phyloP scores from a whole-genome alignment of 345 rosid genomes.

The Dimocarpus longan region DNA sequence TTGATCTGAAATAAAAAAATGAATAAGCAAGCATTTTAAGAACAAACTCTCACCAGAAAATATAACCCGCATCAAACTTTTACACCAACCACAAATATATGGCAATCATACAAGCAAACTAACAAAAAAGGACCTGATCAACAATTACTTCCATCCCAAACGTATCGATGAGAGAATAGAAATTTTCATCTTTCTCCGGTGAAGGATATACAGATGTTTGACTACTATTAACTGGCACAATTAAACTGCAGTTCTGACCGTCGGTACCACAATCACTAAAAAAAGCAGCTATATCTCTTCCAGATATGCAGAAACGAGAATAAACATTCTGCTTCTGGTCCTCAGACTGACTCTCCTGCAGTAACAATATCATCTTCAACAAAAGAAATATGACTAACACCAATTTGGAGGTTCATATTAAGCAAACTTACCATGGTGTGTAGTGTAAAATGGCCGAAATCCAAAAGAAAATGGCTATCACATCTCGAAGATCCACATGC shows the following conservation, averaged over 20 bases:
- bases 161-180: conserved; percentile 85
- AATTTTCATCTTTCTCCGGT: conserved; percentile 43
- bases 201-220: conserved; percentile 46
- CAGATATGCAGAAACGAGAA: conserved; percentile 87
- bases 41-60: not conserved
- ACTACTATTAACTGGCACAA: conserved; percentile 41
- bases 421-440: conserved; percentile 68
- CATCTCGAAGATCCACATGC: conserved; percentile 60
- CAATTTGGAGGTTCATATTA: conserved; percentile 25
- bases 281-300: conserved; percentile 96
- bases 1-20: conserved; percentile 60
- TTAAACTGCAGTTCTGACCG: conserved; percentile 41
- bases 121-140: conserved; percentile 71
- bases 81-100: conserved; percentile 13
- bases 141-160: conserved; percentile 97
- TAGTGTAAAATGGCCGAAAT: conserved; percentile 94
- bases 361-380: conserved; percentile 23
- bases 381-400: conserved; percentile 25
- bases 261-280: conserved; percentile 72
- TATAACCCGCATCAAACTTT: conserved; percentile 13
- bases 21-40: conserved; percentile 25
- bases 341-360: conserved; percentile 75
- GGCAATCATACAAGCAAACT: conserved; percentile 20
- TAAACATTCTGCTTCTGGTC: conserved; percentile 83
- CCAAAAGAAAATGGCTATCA: conserved; percentile 84